Evolutionary conservation across 768 basidiomycete species (phyloP).

Genomic region (Termitomyces sp.): DNA sequence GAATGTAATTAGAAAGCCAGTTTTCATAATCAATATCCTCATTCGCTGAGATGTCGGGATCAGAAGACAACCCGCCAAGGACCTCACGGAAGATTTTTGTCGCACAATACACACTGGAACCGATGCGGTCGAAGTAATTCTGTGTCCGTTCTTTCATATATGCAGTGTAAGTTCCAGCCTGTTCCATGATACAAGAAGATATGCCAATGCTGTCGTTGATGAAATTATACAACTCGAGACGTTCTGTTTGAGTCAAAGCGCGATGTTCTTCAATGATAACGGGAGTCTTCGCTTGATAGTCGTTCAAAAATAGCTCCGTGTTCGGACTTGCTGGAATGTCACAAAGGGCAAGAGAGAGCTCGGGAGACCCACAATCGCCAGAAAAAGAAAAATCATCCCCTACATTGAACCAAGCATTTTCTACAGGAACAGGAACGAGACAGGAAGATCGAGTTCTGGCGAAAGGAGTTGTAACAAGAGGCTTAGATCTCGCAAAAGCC

Average conservation of each 20-base stretch:
- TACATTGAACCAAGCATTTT: constrained; percentile 14
- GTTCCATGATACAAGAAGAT: constrained; percentile 42
- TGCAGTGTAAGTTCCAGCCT: constrained; percentile 44
- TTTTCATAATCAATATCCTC: constrained; percentile 22
- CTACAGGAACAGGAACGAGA: constrained; percentile 20
- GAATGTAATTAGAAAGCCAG: constrained; percentile 22
- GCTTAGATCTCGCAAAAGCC: neutral
- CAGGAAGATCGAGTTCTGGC: constrained; percentile 14
- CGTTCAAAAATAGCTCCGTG: neutral
- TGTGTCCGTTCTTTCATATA: constrained; percentile 45
- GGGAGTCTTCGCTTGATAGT: constrained; percentile 13
- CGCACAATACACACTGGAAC: constrained; percentile 11
- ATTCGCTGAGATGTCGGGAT: constrained; percentile 7
- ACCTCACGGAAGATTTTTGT: constrained; percentile 1
- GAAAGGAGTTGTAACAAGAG: neutral
- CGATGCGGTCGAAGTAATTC: constrained; percentile 42
- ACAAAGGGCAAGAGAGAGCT: constrained; percentile 10
- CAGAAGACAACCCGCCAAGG: neutral
- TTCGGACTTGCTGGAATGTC: constrained; percentile 3
- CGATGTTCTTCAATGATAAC: constrained; percentile 23
- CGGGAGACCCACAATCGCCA: constrained; percentile 3
- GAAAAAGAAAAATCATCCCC: constrained; percentile 16
- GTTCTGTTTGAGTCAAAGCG: constrained; percentile 38
- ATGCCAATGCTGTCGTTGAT: constrained; percentile 45
- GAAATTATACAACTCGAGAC: constrained; percentile 45